Conservation (phyloP, 805 yeast genomes). For the Kodamaea neixiangensis region DNA sequence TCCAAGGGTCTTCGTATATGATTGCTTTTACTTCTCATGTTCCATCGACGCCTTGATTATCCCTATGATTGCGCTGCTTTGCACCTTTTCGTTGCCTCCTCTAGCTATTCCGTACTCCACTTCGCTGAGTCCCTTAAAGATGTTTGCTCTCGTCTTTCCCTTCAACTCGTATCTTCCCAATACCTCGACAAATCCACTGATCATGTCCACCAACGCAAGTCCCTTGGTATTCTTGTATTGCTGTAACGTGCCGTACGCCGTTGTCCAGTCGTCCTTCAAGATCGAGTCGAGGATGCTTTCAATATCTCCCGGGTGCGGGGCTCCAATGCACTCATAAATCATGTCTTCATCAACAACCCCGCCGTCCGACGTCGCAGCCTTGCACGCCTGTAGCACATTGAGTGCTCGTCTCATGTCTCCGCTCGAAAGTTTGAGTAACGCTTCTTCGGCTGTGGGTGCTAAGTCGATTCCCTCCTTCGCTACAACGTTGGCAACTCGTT, state of each 20-base stretch:
- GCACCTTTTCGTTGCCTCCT: constrained; percentile 92
- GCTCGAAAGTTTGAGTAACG: constrained; percentile 70
- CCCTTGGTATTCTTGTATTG: constrained; percentile 73
- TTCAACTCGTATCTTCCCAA: constrained; percentile 69
- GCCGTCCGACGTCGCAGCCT: constrained; percentile 60
- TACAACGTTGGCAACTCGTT: constrained; percentile 68
- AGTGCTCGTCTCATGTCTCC: constrained; percentile 98
- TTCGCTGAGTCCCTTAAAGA: constrained; percentile 76
- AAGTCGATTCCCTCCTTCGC: constrained; percentile 65
- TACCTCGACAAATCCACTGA: constrained; percentile 73
- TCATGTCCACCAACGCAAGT: constrained; percentile 82
- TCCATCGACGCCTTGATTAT: constrained; percentile 73
- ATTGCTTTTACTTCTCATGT: constrained; percentile 12
- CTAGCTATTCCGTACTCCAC: constrained; percentile 87
- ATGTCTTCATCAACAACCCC: constrained; percentile 62
- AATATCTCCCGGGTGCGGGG: constrained; percentile 87
- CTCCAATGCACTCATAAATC: constrained; percentile 94
- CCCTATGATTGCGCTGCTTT: constrained; percentile 87
- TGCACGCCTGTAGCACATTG: constrained; percentile 92
- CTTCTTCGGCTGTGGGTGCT: constrained; percentile 56
- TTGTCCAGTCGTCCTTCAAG: constrained; percentile 85
- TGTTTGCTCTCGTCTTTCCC: constrained; percentile 57
- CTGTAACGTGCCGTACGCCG: constrained; percentile 67
- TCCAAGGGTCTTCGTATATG: not conserved
- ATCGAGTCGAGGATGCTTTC: constrained; percentile 74